Base-by-base conservation (phyloP, 2,329 filamentous ascomycete genomes). In the Penicillium sp. region DNA sequence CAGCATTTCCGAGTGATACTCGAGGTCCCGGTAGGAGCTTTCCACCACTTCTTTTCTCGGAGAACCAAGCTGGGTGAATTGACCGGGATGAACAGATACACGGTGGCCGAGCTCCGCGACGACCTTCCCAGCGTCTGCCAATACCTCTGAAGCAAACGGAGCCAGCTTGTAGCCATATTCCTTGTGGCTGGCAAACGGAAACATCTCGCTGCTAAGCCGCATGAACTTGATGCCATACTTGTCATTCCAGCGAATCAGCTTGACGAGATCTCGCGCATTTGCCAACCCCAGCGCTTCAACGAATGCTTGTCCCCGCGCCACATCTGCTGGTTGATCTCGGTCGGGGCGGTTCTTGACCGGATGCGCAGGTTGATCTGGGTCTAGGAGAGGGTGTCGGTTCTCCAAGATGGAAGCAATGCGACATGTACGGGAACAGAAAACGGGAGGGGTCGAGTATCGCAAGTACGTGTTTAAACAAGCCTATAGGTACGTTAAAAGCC, bases 391-490 rank as follows among this genome's bases (percentile, higher is more conserved):
- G 68, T 95, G 83, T 7, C 89, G 83, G 61, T 96, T 89, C 49
- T 96, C 90, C 9, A 96, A 66, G 38, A 97, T 95, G 0, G 89
- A 95, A 1, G 88, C 79, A 54, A 97, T 92, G 27, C 91, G 87
- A 65, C 91, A 96, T 0, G 92, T 96, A 47, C 92, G 82, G 0
- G 92, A 96, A 57, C 85, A 88, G 69, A 96, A 97, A 1, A 97
- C 83, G 0, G 92, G 84, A 6, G 89, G 88, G 54, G 84, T 92
- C 1, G 88, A 83, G 45, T 81, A 80, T 39, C 92, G 86, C 1
- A 97, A 78, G 67, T 96, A 96, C 0, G 92, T 97, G 66, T 95
- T 95, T 13, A 97, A 74, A 64, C 91, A 96, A 9, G 92, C 90
- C 88, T 84, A 4, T 3, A 4, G 18, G n/a, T 3, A 31, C 4